Evolutionary conservation across 192 early-diverging fungal genomes (phyloP).

Genomic region (Rhizophagus clarus): DNA sequence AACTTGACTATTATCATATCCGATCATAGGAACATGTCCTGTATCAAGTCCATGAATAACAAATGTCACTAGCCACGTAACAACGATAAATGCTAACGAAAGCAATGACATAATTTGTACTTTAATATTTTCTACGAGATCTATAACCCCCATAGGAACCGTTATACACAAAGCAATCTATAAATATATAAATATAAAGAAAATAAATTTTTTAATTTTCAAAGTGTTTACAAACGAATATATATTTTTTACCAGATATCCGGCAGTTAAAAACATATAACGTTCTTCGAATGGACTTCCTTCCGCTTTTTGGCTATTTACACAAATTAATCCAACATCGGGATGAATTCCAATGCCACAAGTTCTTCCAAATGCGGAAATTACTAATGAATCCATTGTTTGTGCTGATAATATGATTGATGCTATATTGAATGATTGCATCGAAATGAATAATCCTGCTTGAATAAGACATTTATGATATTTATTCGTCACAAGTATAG

Average conservation of each 20-base stretch:
- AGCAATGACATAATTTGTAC: conserved; percentile 63
- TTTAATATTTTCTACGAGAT: conserved; percentile 70
- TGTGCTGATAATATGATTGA: conserved; percentile 72
- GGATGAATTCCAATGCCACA: conserved; percentile 70
- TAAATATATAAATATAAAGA: neutral
- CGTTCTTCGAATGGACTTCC: conserved; percentile 63
- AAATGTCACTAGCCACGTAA: conserved; percentile 63
- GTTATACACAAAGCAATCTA: conserved; percentile 44
- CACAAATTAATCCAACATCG: conserved; percentile 56
- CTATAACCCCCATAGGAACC: conserved; percentile 59
- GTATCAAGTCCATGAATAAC: conserved; percentile 50
- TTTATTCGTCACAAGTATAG: neutral
- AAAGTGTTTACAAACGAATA: neutral
- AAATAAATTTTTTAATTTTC: neutral
- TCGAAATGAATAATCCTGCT: conserved; percentile 62
- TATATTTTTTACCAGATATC: conserved; percentile 49
- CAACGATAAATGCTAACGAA: conserved; percentile 51
- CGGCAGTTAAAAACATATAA: conserved; percentile 59
- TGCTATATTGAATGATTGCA: conserved; percentile 72
- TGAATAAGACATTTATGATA: conserved; percentile 64
- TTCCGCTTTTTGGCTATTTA: conserved; percentile 35
- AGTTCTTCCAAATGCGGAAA: conserved; percentile 60
- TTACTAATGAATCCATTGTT: conserved; percentile 66
- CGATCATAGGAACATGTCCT: conserved; percentile 54
- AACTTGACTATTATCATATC: conserved; percentile 49